Evolutionary conservation across 23 red algal genomes (phyloP), one percentile per base, ranked within the genome.

Genomic region (Gracilaria domingensis): DNA sequence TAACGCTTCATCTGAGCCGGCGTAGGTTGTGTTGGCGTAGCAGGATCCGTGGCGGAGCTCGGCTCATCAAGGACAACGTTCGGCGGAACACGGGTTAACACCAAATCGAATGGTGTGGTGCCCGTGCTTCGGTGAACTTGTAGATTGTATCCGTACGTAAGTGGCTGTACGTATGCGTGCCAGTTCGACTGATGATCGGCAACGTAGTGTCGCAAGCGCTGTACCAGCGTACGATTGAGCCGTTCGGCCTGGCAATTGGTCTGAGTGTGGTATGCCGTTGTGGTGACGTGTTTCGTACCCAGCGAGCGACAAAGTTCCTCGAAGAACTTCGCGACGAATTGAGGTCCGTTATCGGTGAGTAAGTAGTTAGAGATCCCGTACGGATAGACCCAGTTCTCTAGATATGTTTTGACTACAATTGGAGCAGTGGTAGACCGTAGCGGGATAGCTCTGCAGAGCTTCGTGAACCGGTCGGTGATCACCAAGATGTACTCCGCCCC

Each of bases 401-500:
- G 45, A 49, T 82, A 91, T 1, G 65, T 42, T 16, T 47, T n/a
- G n/a, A 75, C 74, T 2, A 91, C 36, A 38, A 36, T 11, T 36
- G 60, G 38, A 0, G 87, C 75, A 1, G 87, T 81, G 1, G 73
- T 82, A 16, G 24, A 61, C 56, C 28, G 32, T 12, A 82, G 5
- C 21, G 73, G 87, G 53, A 91, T 65, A n/a, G 74, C 75, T 21
- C 55, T 53, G 13, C 37, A 58, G 5, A 62, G 0, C 49, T 91
- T 91, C 12, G 9, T 55, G 48, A 65, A 91, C 87, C 87, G 75
- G n/a, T 91, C 67, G 58, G 28, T 71, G 20, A 91, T 91, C 18
- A 91, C 87, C 56, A 91, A 35, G 17, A 91, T 81, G 75, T 66
- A 81, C 12, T 71, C 9, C 57, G 66, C 61, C 53, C 87, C 73